phyloP scores from a whole-genome alignment of 192 early-diverging fungal species.

The Backusella liffmaniae region DNA sequence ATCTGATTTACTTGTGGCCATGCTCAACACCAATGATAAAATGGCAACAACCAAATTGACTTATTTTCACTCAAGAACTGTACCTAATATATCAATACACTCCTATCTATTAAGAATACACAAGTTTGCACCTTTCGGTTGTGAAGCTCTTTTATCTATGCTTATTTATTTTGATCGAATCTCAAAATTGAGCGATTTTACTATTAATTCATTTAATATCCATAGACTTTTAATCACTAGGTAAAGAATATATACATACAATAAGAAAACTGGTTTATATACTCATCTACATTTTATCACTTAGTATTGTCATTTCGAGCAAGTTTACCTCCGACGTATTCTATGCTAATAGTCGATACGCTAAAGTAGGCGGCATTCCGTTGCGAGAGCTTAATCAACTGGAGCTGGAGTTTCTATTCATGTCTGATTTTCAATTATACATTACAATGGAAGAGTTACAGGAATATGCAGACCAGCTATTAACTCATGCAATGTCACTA shows the following conservation, averaged over 20 bases:
- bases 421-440: slow-evolving; percentile 67
- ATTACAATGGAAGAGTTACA: slow-evolving; percentile 60
- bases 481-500: slow-evolving; percentile 30
- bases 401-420: slow-evolving; percentile 74
- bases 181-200: slow-evolving; percentile 47
- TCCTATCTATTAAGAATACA: slow-evolving; percentile 69
- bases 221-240: slow-evolving; percentile 66
- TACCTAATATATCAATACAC: slow-evolving; percentile 62
- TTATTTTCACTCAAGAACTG: slow-evolving; percentile 68
- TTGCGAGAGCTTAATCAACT: slow-evolving; percentile 68
- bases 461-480: slow-evolving; percentile 57
- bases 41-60: slow-evolving; percentile 42
- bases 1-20: slow-evolving; percentile 47
- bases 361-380: slow-evolving; percentile 74
- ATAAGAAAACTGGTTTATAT: neutral
- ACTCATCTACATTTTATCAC: neutral
- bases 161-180: slow-evolving; percentile 74
- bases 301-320: slow-evolving; percentile 61
- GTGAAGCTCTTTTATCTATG: slow-evolving; percentile 63
- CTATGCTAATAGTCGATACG: slow-evolving; percentile 69
- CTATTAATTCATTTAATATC: slow-evolving; percentile 65
- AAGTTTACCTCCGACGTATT: slow-evolving; percentile 75
- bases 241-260: slow-evolving; percentile 13
- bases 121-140: slow-evolving; percentile 65
- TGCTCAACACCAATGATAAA: slow-evolving; percentile 47